phyloP scores from a whole-genome alignment of 169 alveolate species.

The Plasmodium knowlesi region DNA sequence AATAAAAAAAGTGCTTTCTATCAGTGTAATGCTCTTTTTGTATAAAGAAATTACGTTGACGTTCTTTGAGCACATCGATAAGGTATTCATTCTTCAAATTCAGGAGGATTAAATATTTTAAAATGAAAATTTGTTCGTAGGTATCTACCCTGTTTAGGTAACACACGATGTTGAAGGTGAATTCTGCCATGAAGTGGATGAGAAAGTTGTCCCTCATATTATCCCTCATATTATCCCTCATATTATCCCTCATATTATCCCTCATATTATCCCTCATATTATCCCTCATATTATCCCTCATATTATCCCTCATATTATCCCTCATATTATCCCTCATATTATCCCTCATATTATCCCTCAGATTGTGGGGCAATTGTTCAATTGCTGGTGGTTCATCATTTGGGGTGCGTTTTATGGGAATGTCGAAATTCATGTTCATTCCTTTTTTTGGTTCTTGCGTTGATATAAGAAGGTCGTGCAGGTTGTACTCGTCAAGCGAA shows the following conservation, averaged over 20 bases:
- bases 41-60: slow-evolving; percentile 42
- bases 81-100: slow-evolving; percentile 62
- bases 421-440: not conserved
- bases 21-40: slow-evolving; percentile 5
- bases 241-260: no score
- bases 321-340: no score
- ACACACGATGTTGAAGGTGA: slow-evolving; percentile 30
- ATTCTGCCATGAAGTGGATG: slow-evolving; percentile 37
- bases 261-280: no score
- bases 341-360: no score
- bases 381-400: not conserved
- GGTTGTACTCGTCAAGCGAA: slow-evolving; percentile 10
- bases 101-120: slow-evolving; percentile 25
- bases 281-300: no score
- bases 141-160: slow-evolving; percentile 18
- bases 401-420: not conserved
- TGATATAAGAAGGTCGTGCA: slow-evolving; percentile 1
- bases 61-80: slow-evolving; percentile 33
- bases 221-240: no score
- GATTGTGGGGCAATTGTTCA: not conserved
- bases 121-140: slow-evolving; percentile 26
- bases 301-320: no score
- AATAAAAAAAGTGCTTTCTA: slow-evolving; percentile 12
- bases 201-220: slow-evolving; percentile 7
- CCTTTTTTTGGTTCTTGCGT: not conserved